phyloP scores from a whole-genome alignment of 2,329 filamentous ascomycete genomes.

The Cladosporium sp. region DNA sequence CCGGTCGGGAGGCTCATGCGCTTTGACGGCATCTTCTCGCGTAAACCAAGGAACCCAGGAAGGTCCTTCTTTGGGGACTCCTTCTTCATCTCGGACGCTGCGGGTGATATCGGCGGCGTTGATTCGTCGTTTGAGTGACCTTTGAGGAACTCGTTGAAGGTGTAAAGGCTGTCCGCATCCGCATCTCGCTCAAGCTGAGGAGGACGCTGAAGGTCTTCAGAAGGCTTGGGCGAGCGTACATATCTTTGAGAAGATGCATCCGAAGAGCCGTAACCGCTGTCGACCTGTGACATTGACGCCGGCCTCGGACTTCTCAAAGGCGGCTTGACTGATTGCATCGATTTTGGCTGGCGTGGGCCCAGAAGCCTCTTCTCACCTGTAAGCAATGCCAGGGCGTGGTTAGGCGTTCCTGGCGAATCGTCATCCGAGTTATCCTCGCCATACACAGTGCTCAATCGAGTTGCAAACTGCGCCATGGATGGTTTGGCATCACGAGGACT shows the following conservation, averaged over 20 bases:
- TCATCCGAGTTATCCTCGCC: conserved; percentile 25
- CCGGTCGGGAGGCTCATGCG: conserved; percentile 17
- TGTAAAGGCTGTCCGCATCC: conserved; percentile 24
- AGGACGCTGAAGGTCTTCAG: not conserved
- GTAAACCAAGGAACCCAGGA: conserved; percentile 1
- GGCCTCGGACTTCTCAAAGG: conserved; percentile 6
- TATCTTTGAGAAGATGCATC: conserved; percentile 12
- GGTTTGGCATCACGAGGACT: conserved; percentile 27
- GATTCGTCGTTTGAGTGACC: not conserved
- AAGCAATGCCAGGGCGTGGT: conserved; percentile 30
- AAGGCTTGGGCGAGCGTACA: not conserved
- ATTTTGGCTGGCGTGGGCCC: conserved; percentile 3
- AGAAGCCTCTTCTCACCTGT: conserved; percentile 22
- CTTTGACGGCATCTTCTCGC: not conserved
- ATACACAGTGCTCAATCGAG: conserved; percentile 32
- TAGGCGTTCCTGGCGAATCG: conserved; percentile 23
- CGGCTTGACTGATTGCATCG: conserved; percentile 2
- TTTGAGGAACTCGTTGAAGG: conserved; percentile 25
- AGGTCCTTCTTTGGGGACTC: conserved; percentile 8
- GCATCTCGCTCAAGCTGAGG: not conserved
- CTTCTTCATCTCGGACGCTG: not conserved
- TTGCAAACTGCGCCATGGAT: conserved; percentile 25
- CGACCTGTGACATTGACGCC: conserved; percentile 20
- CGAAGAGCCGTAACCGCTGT: conserved; percentile 40
- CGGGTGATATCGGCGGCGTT: not conserved